Base-by-base conservation (phyloP, 1,284 basidiomycete species). In the Austropuccinia psidii region DNA sequence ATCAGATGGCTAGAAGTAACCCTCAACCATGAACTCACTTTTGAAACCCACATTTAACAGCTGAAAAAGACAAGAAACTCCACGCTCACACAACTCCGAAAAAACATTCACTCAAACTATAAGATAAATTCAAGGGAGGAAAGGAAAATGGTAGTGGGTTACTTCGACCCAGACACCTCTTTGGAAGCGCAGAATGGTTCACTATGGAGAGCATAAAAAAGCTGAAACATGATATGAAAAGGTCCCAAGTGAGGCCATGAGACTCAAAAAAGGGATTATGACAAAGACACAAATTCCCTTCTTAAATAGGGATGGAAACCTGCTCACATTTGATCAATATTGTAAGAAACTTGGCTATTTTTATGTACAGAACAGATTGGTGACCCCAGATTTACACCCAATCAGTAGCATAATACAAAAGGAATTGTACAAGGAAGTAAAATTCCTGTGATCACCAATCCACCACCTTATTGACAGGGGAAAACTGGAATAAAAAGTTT, bases 161-260 rank as follows among this genome's bases (percentile, higher is more conserved):
- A 39, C 11, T 68, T 33, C 27, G 37, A 11, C 49, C 52, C 0
- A 24, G 49, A 37, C 11, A 41, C 15, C 35, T 68, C 2, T 68
- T 54, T 57, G 66, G 66, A 1, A 68, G 66, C 27, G 13, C 55
- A 39, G 35, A 55, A 6, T 68, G 66, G 66, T 54, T 57, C 33
- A 68, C 50, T 0, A 7, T 24, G 31, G 27, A n/a, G 15, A 55
- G 39, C n/a, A 31, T 8, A 13, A 54, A 55, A 24, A 68, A 9
- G 47, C 45, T 4, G 17, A 31, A 13, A 33, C 37, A n/a, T 19
- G 54, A 3, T 29, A 55, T 21, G 33, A 52, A 27, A n/a, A 21
- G 3, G 8, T 68, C 8, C 39, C n/a, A 5, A 29, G 41, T 29
- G 7, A 68, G 31, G 49, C 66, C 1, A 57, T 29, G 19, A 41